Conservation (phyloP, 2,329 filamentous ascomycete species). For the Leptographium flavum region DNA sequence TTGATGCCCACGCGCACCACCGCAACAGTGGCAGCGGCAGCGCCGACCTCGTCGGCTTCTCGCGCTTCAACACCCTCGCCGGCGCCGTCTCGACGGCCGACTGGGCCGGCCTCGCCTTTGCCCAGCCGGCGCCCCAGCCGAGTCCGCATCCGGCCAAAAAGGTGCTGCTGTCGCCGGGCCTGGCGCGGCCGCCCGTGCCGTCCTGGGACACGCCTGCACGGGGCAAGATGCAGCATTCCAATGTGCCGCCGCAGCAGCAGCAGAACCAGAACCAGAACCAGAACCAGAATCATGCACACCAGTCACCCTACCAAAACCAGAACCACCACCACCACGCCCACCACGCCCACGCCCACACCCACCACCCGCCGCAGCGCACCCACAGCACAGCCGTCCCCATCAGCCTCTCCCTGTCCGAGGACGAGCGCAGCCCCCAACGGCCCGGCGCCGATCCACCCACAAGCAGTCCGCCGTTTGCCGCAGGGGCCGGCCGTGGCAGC, state of each 20-base stretch:
- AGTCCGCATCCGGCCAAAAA: constrained; percentile 37
- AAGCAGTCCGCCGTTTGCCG: constrained; percentile 29
- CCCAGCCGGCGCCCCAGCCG: constrained; percentile 14
- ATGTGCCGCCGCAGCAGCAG: constrained; percentile 7
- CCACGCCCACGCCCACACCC: not conserved
- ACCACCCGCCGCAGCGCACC: constrained; percentile 8
- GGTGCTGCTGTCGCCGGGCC: constrained; percentile 35
- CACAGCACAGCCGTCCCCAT: constrained; percentile 22
- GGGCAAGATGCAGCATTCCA: constrained; percentile 1
- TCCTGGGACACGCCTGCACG: constrained; percentile 29
- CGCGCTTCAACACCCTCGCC: constrained; percentile 19
- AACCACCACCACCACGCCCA: not conserved
- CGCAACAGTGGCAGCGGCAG: not conserved
- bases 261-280: constrained; percentile 10
- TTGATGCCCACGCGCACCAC: too few relatives aligned
- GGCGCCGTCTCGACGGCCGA: constrained; percentile 23
- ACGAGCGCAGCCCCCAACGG: constrained; percentile 41
- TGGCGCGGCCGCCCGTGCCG: constrained; percentile 38
- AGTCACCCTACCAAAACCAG: not conserved
- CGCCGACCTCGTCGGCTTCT: constrained; percentile 4
- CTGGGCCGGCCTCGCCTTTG: constrained; percentile 29
- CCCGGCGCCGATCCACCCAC: constrained; percentile 27
- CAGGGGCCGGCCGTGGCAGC: constrained; percentile 13
- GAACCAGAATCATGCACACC: not conserved
- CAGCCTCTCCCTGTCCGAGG: constrained; percentile 43